Percentiles rank a stretch among this genome's conserved stretches.
These are phyloP conservation scores for Yamadazyma atmosphaerica DNA, from an alignment of 1,139 yeast genomes.

Conservation along the genomic window DNA sequence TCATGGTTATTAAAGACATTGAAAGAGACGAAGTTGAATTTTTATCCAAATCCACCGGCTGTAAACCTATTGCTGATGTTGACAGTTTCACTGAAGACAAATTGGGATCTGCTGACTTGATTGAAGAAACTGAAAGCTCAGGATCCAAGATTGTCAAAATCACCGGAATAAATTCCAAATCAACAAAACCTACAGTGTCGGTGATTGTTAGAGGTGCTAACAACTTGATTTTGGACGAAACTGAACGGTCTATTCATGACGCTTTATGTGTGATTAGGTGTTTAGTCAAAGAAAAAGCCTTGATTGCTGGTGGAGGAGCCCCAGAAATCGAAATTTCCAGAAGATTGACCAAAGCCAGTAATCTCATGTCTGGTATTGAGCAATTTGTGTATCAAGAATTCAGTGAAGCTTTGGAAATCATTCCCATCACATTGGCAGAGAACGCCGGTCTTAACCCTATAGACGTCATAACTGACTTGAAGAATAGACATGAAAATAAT, in stretches of 20 bases:
- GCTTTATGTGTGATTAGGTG: conserved; percentile 97
- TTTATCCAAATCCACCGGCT: conserved; percentile 85
- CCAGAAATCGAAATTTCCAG: conserved; percentile 95
- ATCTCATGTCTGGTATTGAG: conserved; percentile 82
- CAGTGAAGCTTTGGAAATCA: conserved; percentile 93
- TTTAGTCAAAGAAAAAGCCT: conserved; percentile 88
- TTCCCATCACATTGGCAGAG: conserved; percentile 96
- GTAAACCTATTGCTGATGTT: conserved; percentile 94
- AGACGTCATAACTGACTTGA: conserved; percentile 90
- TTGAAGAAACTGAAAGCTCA: conserved; percentile 89
- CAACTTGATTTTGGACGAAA: conserved; percentile 83
- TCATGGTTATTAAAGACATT: conserved; percentile 91
- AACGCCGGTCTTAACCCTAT: conserved; percentile 96
- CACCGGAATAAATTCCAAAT: conserved; percentile 71
- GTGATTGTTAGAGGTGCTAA: conserved; percentile 96
- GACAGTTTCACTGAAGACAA: conserved; percentile 92
- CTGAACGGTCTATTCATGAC: conserved; percentile 96
- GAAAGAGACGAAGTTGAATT: conserved; percentile 97
- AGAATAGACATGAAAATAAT: conserved; percentile 89
- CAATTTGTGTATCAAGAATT: conserved; percentile 94
- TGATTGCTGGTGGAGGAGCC: conserved; percentile 99
- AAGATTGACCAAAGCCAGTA: conserved; percentile 73
- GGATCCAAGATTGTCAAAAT: conserved; percentile 92
- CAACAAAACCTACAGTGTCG: conserved; percentile 75
- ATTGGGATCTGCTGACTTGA: conserved; percentile 85